Percentiles rank a stretch among this genome's conserved stretches.
phyloP scores from a whole-genome alignment of 176 grass and related monocot genomes.

The Aechmea fasciata region DNA sequence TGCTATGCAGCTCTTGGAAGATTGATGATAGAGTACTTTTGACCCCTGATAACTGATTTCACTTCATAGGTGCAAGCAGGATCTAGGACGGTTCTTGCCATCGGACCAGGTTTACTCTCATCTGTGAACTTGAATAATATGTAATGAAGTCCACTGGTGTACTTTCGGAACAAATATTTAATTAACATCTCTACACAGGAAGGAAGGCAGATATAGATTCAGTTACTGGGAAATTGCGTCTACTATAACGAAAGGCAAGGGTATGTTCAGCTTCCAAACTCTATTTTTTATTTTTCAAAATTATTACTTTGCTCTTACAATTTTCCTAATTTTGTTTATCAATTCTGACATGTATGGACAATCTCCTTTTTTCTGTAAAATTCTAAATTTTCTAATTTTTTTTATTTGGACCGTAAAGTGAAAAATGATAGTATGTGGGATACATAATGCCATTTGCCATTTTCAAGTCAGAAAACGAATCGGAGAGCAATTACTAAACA shows the following conservation, averaged over 20 bases:
- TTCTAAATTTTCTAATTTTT: neutral
- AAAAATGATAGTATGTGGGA: no score
- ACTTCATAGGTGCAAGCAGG: conserved; percentile 64
- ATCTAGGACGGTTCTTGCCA: conserved; percentile 89
- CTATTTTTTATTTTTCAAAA: neutral
- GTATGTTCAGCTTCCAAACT: conserved; percentile 10
- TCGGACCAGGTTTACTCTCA: conserved; percentile 70
- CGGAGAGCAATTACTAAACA: no score
- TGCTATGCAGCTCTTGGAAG: no score
- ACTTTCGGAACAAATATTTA: no score
- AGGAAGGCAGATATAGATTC: conserved; percentile 75
- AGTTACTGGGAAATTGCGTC: conserved; percentile 53
- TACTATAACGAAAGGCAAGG: conserved; percentile 28
- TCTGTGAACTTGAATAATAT: neutral
- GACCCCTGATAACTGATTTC: neutral
- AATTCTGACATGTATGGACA: no score
- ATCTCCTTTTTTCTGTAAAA: neutral
- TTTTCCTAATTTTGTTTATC: conserved; percentile 1
- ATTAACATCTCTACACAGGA: conserved; percentile 20
- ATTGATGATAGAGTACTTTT: neutral
- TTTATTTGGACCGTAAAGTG: no score
- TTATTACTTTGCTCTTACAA: neutral
- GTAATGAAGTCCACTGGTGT: neutral
- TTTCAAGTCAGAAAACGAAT: no score
- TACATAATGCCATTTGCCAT: no score